Percentiles rank a stretch among this genome's conserved stretches.
Conservation (phyloP, 306 rosid species). For the Lathyrus aphaca region DNA sequence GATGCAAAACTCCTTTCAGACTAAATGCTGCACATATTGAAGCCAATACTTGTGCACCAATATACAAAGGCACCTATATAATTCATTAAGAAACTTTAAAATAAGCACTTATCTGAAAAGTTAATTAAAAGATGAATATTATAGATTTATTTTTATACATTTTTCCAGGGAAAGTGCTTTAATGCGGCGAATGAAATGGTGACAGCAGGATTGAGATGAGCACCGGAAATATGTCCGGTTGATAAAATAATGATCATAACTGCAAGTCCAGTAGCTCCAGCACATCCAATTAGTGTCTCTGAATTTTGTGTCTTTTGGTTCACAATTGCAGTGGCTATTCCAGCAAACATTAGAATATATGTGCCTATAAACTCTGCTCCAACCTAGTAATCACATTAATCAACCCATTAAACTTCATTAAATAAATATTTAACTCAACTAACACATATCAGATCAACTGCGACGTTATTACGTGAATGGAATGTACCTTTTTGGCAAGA, state of each 20-base stretch:
- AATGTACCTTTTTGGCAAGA: slow-evolving; percentile 72
- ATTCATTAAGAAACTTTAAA: not conserved
- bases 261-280: slow-evolving; percentile 73
- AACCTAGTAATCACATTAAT: slow-evolving; percentile 45
- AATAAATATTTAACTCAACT: not conserved
- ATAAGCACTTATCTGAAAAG: not conserved
- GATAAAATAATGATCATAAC: slow-evolving; percentile 79
- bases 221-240: slow-evolving; percentile 89
- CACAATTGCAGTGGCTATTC: slow-evolving; percentile 72
- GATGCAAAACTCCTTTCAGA: slow-evolving; percentile 67
- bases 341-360: slow-evolving; percentile 69
- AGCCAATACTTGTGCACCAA: slow-evolving; percentile 76
- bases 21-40: slow-evolving; percentile 73
- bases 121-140: not conserved
- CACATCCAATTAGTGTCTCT: slow-evolving; percentile 71
- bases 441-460: too few relatives aligned
- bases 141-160: slow-evolving; percentile 39
- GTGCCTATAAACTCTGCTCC: slow-evolving; percentile 97
- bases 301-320: slow-evolving; percentile 69
- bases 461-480: not conserved
- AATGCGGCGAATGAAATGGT: slow-evolving; percentile 90
- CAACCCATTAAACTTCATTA: not conserved
- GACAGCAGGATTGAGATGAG: slow-evolving; percentile 85
- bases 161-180: slow-evolving; percentile 85
- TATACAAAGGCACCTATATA: slow-evolving; percentile 74